phyloP scores from a whole-genome alignment of 192 early-diverging fungal species.

The Phlyctochytrium arcticum region DNA sequence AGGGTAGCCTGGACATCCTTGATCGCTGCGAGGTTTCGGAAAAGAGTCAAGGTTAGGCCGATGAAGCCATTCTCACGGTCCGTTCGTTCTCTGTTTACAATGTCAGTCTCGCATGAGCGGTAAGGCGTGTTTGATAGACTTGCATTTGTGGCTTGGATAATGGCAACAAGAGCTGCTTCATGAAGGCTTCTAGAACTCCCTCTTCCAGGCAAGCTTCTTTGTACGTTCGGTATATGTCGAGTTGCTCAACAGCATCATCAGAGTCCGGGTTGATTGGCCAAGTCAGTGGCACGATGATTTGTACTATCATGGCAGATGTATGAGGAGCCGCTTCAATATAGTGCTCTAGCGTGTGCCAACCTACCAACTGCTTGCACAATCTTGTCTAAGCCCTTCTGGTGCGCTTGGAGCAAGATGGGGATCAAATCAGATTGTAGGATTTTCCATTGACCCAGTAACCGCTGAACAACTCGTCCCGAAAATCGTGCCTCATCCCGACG shows the following conservation, averaged over 20 bases:
- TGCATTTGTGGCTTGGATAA: conserved; percentile 45
- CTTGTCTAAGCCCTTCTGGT: conserved; percentile 16
- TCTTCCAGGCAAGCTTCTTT: conserved; percentile 65
- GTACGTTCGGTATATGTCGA: conserved; percentile 59
- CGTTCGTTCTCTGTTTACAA: conserved; percentile 45
- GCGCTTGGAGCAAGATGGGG: conserved; percentile 15
- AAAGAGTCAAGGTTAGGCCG: conserved; percentile 66
- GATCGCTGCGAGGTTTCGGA: conserved; percentile 79
- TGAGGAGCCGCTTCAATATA: background rate
- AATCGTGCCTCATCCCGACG: conserved; percentile 67
- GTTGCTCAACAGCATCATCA: conserved; percentile 27
- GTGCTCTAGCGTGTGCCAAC: background rate
- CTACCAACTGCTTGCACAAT: conserved; percentile 20
- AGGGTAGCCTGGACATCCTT: conserved; percentile 62
- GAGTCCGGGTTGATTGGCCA: conserved; percentile 69
- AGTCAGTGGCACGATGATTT: conserved; percentile 85
- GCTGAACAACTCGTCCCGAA: conserved; percentile 49
- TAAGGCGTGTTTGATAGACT: background rate
- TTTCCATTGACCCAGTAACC: conserved; percentile 67
- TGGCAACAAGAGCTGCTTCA: conserved; percentile 48
- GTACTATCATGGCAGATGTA: conserved; percentile 49
- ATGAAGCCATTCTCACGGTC: conserved; percentile 57
- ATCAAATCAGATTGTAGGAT: conserved; percentile 70
- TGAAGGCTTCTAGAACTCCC: conserved; percentile 48
- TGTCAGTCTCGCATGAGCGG: background rate